Percentiles rank a stretch among this genome's conserved stretches.
Evolutionary conservation across 2,329 filamentous ascomycete genomes (phyloP).

Genomic region (Fusarium sp.): DNA sequence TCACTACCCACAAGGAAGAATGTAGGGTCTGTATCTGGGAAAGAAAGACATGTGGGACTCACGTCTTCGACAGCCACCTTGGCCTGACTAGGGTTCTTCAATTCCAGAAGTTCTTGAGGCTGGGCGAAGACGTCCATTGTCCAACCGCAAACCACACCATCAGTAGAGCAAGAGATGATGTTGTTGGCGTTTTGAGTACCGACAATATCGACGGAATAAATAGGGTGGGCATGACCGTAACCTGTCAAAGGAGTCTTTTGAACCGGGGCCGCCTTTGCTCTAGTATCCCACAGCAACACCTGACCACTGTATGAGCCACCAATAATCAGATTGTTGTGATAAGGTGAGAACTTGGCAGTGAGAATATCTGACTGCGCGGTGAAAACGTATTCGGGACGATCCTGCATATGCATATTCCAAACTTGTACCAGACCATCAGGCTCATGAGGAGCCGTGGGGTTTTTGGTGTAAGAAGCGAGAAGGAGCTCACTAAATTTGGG

Average conservation of each 20-base stretch:
- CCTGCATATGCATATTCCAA: slow-evolving; percentile 96
- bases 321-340: slow-evolving; percentile 95
- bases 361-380: slow-evolving; percentile 96
- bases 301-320: slow-evolving; percentile 97
- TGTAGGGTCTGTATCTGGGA: slow-evolving; percentile 93
- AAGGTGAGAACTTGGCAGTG: slow-evolving; percentile 97
- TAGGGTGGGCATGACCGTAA: slow-evolving; percentile 93
- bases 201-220: slow-evolving; percentile 95
- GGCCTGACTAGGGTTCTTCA: slow-evolving; percentile 85
- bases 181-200: slow-evolving; percentile 99
- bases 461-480: slow-evolving; percentile 96
- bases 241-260: slow-evolving; percentile 97
- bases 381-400: slow-evolving; percentile 95
- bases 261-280: slow-evolving; percentile 87
- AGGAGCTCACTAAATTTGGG: slow-evolving; percentile 94
- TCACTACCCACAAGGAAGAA: slow-evolving; percentile 98
- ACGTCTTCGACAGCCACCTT: slow-evolving; percentile 87
- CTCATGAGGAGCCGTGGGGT: slow-evolving; percentile 92
- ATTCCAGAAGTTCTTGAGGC: slow-evolving; percentile 91
- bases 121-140: slow-evolving; percentile 97
- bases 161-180: slow-evolving; percentile 95
- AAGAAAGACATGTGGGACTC: slow-evolving; percentile 92
- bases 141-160: slow-evolving; percentile 97
- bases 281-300: slow-evolving; percentile 96
- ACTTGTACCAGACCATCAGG: slow-evolving; percentile 94